Percentiles rank a stretch among this genome's conserved stretches.
Conservation (phyloP, 2,329 filamentous ascomycete genomes). For the Raffaelea albimanens region DNA sequence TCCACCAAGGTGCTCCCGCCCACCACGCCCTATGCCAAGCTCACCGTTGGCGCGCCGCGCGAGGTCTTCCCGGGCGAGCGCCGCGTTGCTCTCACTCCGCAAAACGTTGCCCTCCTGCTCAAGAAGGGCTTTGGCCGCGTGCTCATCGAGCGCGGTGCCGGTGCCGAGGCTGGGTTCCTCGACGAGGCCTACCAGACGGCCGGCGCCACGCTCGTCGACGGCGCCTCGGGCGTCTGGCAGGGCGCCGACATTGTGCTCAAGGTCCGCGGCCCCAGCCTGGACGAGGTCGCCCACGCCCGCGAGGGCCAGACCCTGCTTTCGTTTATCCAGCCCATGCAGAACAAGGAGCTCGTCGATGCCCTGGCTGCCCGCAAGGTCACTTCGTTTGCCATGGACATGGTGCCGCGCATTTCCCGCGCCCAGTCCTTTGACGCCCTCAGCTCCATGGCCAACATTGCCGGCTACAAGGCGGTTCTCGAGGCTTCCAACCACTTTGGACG, state of each 20-base stretch:
- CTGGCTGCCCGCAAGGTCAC: slow-evolving; percentile 64
- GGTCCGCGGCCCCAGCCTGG: slow-evolving; percentile 63
- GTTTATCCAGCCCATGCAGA: slow-evolving; percentile 75
- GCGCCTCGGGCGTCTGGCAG: slow-evolving; percentile 57
- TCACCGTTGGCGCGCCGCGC: slow-evolving; percentile 69
- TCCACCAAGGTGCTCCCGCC: slow-evolving; percentile 31
- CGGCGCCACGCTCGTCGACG: slow-evolving; percentile 66
- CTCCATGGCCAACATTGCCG: slow-evolving; percentile 91
- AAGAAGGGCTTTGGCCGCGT: slow-evolving; percentile 78
- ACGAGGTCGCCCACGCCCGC: slow-evolving; percentile 60
- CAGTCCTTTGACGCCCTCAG: slow-evolving; percentile 83
- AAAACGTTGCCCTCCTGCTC: slow-evolving; percentile 70
- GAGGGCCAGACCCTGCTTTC: slow-evolving; percentile 69
- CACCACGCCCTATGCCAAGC: slow-evolving; percentile 55
- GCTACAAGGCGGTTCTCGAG: slow-evolving; percentile 85
- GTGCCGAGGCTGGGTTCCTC: slow-evolving; percentile 63
- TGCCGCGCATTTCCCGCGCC: slow-evolving; percentile 79
- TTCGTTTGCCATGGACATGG: slow-evolving; percentile 85
- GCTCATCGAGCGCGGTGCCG: slow-evolving; percentile 73
- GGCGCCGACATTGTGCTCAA: slow-evolving; percentile 74
- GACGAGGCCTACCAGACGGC: slow-evolving; percentile 70
- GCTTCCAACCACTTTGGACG: slow-evolving; percentile 84
- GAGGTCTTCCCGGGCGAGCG: slow-evolving; percentile 74
- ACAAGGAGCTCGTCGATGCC: slow-evolving; percentile 63
- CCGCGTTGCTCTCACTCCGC: slow-evolving; percentile 74